phyloP scores from a whole-genome alignment of 768 basidiomycete species.

The Daedaleopsis nitida region DNA sequence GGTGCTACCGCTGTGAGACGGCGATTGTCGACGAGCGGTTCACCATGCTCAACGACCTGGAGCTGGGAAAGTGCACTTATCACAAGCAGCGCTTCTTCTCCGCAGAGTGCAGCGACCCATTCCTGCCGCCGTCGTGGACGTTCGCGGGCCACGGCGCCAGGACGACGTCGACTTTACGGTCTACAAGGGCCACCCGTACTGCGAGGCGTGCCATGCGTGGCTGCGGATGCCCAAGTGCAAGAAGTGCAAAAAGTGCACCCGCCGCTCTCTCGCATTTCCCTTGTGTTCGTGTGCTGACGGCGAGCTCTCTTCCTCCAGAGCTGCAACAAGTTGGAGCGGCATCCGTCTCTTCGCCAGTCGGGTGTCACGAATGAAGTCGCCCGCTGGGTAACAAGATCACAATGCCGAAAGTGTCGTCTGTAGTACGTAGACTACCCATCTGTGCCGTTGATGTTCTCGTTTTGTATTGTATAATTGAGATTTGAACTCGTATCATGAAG shows the following conservation, averaged over 20 bases:
- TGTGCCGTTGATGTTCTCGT: no score
- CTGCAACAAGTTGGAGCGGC: conserved; percentile 75
- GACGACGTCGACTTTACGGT: conserved; percentile 88
- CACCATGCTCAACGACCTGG: conserved; percentile 87
- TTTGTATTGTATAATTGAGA: no score
- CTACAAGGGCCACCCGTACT: conserved; percentile 91
- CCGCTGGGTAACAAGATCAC: no score
- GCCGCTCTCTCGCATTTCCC: conserved; percentile 28
- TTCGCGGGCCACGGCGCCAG: conserved; percentile 64
- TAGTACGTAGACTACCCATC: no score
- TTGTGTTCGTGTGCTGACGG: not conserved
- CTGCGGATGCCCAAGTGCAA: conserved; percentile 89
- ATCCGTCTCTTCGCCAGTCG: no score
- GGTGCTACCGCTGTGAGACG: conserved; percentile 93
- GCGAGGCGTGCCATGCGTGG: conserved; percentile 88
- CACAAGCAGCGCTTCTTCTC: conserved; percentile 99
- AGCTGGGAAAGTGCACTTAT: conserved; percentile 78
- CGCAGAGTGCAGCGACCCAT: conserved; percentile 96
- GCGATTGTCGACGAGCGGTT: conserved; percentile 96
- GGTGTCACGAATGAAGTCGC: no score
- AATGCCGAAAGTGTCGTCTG: no score
- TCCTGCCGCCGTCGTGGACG: conserved; percentile 53
- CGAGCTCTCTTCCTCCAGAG: conserved; percentile 49
- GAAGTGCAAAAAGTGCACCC: conserved; percentile 80
- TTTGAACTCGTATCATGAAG: no score